phyloP scores from a whole-genome alignment of 208 protist species.

The Acanthamoeba polyphaga region DNA sequence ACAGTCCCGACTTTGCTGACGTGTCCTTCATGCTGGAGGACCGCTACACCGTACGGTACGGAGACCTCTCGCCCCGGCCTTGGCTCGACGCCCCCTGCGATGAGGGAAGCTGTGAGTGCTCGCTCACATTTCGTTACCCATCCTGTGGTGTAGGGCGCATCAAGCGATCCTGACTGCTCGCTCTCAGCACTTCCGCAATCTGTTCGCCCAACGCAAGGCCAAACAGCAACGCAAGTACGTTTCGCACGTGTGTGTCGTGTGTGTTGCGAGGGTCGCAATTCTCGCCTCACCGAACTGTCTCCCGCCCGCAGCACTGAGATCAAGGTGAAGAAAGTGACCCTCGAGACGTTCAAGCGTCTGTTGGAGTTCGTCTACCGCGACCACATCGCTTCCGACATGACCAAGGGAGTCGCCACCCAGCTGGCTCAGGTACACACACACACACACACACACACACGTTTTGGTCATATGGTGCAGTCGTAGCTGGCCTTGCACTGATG shows the following conservation, averaged over 20 bases:
- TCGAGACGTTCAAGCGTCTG: constrained; percentile 35
- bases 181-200: background rate
- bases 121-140: background rate
- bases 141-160: background rate
- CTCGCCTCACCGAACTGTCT: background rate
- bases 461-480: no score
- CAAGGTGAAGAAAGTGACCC: constrained; percentile 15
- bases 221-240: background rate
- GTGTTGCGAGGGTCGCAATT: background rate
- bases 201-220: background rate
- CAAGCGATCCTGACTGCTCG: constrained; percentile 6
- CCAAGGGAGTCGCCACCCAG: constrained; percentile 7
- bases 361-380: constrained; percentile 40
- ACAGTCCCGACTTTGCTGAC: constrained; percentile 14
- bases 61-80: background rate
- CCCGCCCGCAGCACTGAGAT: background rate
- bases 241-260: background rate
- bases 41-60: background rate
- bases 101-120: background rate
- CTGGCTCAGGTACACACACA: background rate
- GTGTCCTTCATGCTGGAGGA: constrained; percentile 3
- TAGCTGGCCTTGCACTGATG: no score
- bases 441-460: background rate
- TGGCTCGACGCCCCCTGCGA: background rate
- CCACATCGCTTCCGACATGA: background rate